A percentile compares a stretch with the other conserved stretches of the same genome.
Evolutionary conservation across 2,329 filamentous ascomycete species (phyloP).

Genomic region (Helotiales sp.): DNA sequence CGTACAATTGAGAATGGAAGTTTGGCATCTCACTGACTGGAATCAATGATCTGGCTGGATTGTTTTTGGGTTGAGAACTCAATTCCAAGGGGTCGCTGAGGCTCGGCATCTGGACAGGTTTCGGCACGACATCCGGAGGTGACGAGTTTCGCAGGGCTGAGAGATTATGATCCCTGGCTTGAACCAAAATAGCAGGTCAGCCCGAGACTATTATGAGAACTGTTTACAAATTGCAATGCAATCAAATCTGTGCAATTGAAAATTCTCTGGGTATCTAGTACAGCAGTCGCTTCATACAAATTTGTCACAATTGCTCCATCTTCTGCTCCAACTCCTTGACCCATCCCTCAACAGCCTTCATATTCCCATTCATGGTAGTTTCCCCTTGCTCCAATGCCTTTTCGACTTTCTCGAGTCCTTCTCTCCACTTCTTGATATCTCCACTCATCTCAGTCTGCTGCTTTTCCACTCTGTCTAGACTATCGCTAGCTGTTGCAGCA

Average conservation of each 20-base stretch:
- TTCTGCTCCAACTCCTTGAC: slow-evolving; percentile 84
- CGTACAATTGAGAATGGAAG: slow-evolving; percentile 4
- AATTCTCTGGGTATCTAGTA: slow-evolving; percentile 39
- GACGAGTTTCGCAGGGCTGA: slow-evolving; percentile 19
- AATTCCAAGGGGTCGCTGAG: neutral
- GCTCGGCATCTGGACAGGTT: slow-evolving; percentile 10
- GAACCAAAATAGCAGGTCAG: slow-evolving; percentile 10
- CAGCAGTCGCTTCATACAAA: slow-evolving; percentile 12
- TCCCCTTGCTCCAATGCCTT: slow-evolving; percentile 72
- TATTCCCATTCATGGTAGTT: slow-evolving; percentile 74
- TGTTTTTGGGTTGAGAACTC: neutral
- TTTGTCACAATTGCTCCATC: slow-evolving; percentile 57
- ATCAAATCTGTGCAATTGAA: slow-evolving; percentile 9
- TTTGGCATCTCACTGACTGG: slow-evolving; percentile 10
- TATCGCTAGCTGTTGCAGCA: slow-evolving; percentile 80
- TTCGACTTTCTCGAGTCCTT: slow-evolving; percentile 80
- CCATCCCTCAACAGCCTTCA: slow-evolving; percentile 85
- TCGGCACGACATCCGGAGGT: neutral
- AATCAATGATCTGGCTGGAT: neutral
- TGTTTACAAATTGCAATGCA: slow-evolving; percentile 1
- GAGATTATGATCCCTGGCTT: slow-evolving; percentile 1
- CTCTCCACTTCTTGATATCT: slow-evolving; percentile 86
- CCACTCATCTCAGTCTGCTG: slow-evolving; percentile 80
- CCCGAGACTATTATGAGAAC: slow-evolving; percentile 14
- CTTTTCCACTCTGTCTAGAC: slow-evolving; percentile 76